A percentile compares a stretch with the other conserved stretches of the same genome.
These are phyloP conservation scores for Artemisia argyi DNA, from an alignment of 129 eudicot genomes.

Conservation along the genomic window DNA sequence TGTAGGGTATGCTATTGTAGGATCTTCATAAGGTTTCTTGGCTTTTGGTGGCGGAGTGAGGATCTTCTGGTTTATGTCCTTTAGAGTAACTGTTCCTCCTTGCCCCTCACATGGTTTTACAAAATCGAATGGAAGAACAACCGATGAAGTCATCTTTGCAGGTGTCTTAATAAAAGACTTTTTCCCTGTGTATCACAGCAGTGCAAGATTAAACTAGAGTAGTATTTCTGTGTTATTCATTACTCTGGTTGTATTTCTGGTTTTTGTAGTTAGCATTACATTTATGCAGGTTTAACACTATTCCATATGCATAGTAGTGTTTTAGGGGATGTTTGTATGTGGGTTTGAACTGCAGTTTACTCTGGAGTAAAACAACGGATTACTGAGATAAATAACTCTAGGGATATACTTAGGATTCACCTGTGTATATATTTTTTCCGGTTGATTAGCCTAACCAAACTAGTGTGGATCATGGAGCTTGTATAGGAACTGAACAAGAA, in stretches of 20 bases:
- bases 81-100: conserved; percentile 82
- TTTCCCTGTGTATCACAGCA: conserved; percentile 50
- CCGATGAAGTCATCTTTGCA: conserved; percentile 68
- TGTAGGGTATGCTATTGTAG: conserved; percentile 52
- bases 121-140: conserved; percentile 82
- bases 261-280: not conserved
- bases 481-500: not conserved
- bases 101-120: conserved; percentile 77
- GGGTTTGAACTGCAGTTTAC: not conserved
- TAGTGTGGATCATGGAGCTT: not conserved
- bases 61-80: conserved; percentile 85
- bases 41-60: conserved; percentile 73
- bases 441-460: not conserved
- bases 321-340: conserved; percentile 8
- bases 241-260: not conserved
- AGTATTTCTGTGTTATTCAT: not conserved
- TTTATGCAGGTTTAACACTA: not conserved
- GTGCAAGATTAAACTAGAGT: conserved; percentile 1
- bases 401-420: not conserved
- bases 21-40: conserved; percentile 50
- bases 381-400: not conserved
- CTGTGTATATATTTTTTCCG: not conserved
- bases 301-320: not conserved
- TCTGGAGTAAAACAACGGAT: not conserved
- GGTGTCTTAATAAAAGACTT: conserved; percentile 69